Base-by-base conservation (phyloP, 768 basidiomycete species). In the Dioszegia hungarica region DNA sequence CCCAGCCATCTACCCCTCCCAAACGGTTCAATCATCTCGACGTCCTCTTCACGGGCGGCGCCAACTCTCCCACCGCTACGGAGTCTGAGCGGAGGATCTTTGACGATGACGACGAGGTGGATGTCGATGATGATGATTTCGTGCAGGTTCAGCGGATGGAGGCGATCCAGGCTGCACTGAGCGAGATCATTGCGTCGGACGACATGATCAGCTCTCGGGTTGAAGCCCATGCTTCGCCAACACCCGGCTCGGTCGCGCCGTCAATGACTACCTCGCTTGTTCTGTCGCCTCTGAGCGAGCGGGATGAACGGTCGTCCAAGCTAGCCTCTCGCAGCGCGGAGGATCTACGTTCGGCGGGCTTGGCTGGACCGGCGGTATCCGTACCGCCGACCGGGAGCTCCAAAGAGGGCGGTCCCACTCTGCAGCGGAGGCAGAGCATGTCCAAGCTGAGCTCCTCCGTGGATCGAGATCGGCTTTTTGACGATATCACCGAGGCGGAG, bases 91-190 rank as follows among this genome's bases (percentile, higher is more conserved):
- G 86, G 0, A 88, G 88, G 8, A 79, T 93, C 20, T 92, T 93
- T 60, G 84, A 86, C 62, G 87, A 89, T 64, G 85, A 87, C 0
- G 86, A 87, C 59, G 87, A 90, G 57, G 55, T 33, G 5, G 57
- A 57, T 15, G 54, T 24, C 2, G 68, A 68, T 8, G 65, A 54
- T 40, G 78, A 86, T 44, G 81, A 85, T 45, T 84, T 83, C 44
- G 87, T 78, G 17, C 79, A 94, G 74, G 83, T 87, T 49, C 82
- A 87, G 63, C 81, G 90, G 36, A 95, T 98, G 84, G 90, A 92
- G 66, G 93, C 94, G 2, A 95, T 98, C 19, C 91, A 92, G 67
- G 92, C 92, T 8, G 95, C 95, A 3, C 79, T 99, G 60, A 92
- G 89, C 10, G 90, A 94, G 71, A 97, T 99, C 73, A 92, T 99